Conservation (phyloP, 805 yeast species). For the Yamadazyma paraphyllophila region DNA sequence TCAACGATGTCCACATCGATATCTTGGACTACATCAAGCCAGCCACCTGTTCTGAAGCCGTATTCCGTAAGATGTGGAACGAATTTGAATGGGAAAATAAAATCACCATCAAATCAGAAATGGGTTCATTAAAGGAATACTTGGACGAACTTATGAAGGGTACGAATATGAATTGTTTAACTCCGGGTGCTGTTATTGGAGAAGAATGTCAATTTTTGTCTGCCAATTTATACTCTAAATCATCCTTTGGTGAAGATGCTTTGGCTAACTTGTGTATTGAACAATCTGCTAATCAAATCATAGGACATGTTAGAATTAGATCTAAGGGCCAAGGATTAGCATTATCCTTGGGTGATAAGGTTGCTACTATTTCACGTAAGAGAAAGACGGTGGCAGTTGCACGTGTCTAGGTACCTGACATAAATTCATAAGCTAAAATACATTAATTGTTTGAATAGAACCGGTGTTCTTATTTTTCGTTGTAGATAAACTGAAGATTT, state of each 20-base stretch:
- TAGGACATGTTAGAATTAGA: slow-evolving; percentile 94
- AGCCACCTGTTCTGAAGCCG: slow-evolving; percentile 82
- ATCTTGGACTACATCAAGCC: slow-evolving; percentile 97
- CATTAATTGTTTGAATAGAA: slow-evolving; percentile 11
- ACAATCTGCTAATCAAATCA: slow-evolving; percentile 70
- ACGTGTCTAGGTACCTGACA: slow-evolving; percentile 9
- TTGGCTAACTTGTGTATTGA: slow-evolving; percentile 94
- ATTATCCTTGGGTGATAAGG: slow-evolving; percentile 88
- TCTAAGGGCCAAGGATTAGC: slow-evolving; percentile 98
- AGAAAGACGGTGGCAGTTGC: slow-evolving; percentile 21
- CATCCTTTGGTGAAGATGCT: slow-evolving; percentile 97
- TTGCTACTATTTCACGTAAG: slow-evolving; percentile 73
- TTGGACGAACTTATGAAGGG: slow-evolving; percentile 72
- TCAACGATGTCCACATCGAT: slow-evolving; percentile 93
- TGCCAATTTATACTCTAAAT: slow-evolving; percentile 88
- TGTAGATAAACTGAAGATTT: slow-evolving; percentile 8
- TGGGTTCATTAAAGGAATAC: slow-evolving; percentile 69
- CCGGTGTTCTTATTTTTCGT: neutral
- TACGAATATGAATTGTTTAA: slow-evolving; percentile 91
- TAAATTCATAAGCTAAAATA: too few species aligned
- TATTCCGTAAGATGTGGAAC: slow-evolving; percentile 97
- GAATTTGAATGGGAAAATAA: slow-evolving; percentile 99
- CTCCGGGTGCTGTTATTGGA: slow-evolving; percentile 88
- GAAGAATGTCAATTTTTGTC: slow-evolving; percentile 89
- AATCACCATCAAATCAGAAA: slow-evolving; percentile 76